Evolutionary conservation across 257 asterid genomes (phyloP).

Genomic region (Solanum microdontum): DNA sequence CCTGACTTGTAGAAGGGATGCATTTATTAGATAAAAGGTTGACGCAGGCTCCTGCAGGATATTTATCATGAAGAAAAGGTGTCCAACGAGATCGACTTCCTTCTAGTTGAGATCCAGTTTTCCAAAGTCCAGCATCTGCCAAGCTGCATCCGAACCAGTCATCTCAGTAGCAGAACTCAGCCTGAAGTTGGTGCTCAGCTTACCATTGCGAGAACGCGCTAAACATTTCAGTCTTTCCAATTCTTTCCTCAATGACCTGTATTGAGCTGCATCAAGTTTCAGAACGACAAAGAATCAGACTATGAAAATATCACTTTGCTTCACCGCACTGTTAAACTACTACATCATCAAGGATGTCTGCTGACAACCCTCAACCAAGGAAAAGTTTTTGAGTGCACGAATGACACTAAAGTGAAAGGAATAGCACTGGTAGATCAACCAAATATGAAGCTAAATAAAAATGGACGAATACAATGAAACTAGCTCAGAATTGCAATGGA

Average conservation of each 20-base stretch:
- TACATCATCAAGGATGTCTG: background rate
- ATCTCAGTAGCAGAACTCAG: slow-evolving; percentile 16
- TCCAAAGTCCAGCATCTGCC: slow-evolving; percentile 44
- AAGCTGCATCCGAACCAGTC: slow-evolving; percentile 18
- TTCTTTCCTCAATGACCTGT: slow-evolving; percentile 42
- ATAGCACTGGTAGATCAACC: background rate
- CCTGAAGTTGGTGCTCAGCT: slow-evolving; percentile 17
- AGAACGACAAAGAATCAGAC: background rate
- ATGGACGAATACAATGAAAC: background rate
- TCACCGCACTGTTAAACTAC: background rate
- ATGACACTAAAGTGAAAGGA: background rate
- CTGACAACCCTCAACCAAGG: background rate
- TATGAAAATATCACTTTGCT: background rate
- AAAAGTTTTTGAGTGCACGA: background rate
- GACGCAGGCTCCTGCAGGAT: background rate
- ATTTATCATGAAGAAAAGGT: background rate
- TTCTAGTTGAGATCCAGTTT: slow-evolving; percentile 44
- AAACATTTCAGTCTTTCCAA: slow-evolving; percentile 36
- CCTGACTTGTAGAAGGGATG: background rate
- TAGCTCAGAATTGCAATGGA: background rate
- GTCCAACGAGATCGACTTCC: background rate
- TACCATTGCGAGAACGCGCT: slow-evolving; percentile 10
- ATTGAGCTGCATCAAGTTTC: slow-evolving; percentile 40
- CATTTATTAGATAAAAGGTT: background rate
- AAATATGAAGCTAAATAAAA: background rate